A percentile compares a stretch with the other conserved stretches of the same genome.
Evolutionary conservation across 2,329 filamentous ascomycete genomes (phyloP).

Genomic region (Alternaria viburni): DNA sequence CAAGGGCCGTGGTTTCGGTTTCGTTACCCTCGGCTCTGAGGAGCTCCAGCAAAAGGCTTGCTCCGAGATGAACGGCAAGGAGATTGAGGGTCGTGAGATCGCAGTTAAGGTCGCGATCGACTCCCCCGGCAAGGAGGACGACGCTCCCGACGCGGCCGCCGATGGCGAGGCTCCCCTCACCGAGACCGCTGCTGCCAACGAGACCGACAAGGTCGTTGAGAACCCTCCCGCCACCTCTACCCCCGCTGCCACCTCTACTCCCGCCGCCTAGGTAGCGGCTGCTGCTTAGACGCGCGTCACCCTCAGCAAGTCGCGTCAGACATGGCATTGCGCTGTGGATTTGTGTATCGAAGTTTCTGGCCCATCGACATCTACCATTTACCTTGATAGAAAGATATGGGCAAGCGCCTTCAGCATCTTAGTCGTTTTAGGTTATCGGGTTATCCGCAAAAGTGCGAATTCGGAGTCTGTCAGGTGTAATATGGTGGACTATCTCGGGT

Average conservation of each 20-base stretch:
- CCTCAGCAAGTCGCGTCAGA: constrained; percentile 21
- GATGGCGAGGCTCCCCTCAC: constrained; percentile 50
- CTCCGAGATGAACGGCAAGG: constrained; percentile 98
- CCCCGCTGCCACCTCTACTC: constrained; percentile 39
- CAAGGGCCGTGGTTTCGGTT: constrained; percentile 99
- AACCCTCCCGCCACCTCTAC: constrained; percentile 35
- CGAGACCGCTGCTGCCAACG: constrained; percentile 24
- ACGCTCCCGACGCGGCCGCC: constrained; percentile 60
- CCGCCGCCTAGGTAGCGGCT: constrained; percentile 42
- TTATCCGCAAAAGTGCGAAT: constrained; percentile 40
- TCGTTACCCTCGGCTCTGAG: constrained; percentile 94
- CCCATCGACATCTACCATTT: constrained; percentile 38
- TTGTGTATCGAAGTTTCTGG: constrained; percentile 27
- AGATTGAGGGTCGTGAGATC: constrained; percentile 98
- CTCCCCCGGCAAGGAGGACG: constrained; percentile 98
- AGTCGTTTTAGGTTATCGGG: constrained; percentile 34
- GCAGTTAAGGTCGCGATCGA: constrained; percentile 99
- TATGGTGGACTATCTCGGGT: constrained; percentile 34
- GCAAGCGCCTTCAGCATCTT: constrained; percentile 35
- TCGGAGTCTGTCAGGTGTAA: constrained; percentile 39
- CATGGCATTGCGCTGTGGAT: constrained; percentile 33
- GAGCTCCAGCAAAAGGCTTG: constrained; percentile 98
- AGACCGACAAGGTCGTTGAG: constrained; percentile 29
- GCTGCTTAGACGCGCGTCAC: constrained; percentile 22
- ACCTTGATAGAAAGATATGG: constrained; percentile 40